These are phyloP conservation scores for Blakeslea trispora DNA, from an alignment of 371 early-diverging fungal genomes.

Conservation along the genomic window DNA sequence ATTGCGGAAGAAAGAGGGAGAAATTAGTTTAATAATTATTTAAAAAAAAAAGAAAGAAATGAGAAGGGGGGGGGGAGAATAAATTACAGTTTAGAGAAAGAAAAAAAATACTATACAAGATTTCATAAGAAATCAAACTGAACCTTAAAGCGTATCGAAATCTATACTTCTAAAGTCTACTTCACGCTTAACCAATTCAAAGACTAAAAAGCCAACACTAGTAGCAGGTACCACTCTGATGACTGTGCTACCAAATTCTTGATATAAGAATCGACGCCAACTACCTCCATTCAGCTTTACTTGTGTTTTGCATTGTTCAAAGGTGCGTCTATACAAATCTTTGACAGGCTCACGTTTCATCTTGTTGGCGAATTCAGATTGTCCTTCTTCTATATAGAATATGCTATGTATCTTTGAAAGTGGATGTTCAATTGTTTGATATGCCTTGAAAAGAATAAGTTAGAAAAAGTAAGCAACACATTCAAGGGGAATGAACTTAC, in stretches of 20 bases:
- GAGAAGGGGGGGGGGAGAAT: not conserved
- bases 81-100: not conserved
- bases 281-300: slow-evolving; percentile 48
- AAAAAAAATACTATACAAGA: not conserved
- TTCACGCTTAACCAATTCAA: slow-evolving; percentile 71
- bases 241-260: slow-evolving; percentile 67
- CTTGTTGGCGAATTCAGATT: slow-evolving; percentile 52
- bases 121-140: not conserved
- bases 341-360: slow-evolving; percentile 34
- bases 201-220: slow-evolving; percentile 71
- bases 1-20: too few relatives aligned
- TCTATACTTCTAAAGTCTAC: slow-evolving; percentile 53
- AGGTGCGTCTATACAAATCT: slow-evolving; percentile 55
- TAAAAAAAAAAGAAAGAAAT: not conserved
- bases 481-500: too few relatives aligned
- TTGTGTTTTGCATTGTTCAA: slow-evolving; percentile 53
- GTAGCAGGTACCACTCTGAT: slow-evolving; percentile 73
- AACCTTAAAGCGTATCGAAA: slow-evolving; percentile 32
- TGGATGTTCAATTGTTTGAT: slow-evolving; percentile 75
- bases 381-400: slow-evolving; percentile 68
- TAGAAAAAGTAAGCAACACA: too few relatives aligned
- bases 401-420: slow-evolving; percentile 71
- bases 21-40: not conserved
- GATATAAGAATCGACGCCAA: slow-evolving; percentile 62
- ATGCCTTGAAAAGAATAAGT: slow-evolving; percentile 42